Evolutionary conservation across 176 grass and related monocot genomes (phyloP), one percentile per base, ranked within the genome.

Genomic region (Ensete ventricosum): DNA sequence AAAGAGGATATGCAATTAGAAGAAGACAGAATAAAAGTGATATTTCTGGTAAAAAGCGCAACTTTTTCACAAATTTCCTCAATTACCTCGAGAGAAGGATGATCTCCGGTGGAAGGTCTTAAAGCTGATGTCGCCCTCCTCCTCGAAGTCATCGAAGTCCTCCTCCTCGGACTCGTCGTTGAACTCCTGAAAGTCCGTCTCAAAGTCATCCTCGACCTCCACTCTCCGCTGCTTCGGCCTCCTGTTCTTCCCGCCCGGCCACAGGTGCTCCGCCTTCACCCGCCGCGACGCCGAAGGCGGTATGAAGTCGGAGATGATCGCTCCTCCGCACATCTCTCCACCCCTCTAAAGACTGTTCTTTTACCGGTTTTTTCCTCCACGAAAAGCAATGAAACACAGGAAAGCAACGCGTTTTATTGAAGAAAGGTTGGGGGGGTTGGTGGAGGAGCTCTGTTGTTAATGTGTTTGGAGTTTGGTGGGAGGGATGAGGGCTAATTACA

Each of bases 141-240:
- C 71, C 11, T 23, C 21, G 52, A 55, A 22, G 22, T 71, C 49
- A 52, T 71, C 49, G 69, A 71, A 52, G 24, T 60, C 73, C 14
- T 59, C 54, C 54, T 75, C 73, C 73, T 75, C 77, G 16, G 69
- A 82, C 14, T 80, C 77, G 34, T 82, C 84, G 52, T 87, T 13
- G 52, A 87, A 87, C 25, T 87, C 85, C 52, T 60, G 52, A 54
- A 87, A 83, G 73, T 83, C 85, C 16, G 85, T 72, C 81, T 87
- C 85, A 29, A 87, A 87, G 19, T 87, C 81, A 3, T 60, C 75
- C 69, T 55, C 34, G 24, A 53, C 65, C 50, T 59, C 76, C 64
- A 76, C 72, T 20, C 20, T 83, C 48, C 11, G 67, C 1, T 60
- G 17, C n/a, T 87, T 87, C 22, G 62, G 69, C 62, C 74, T 80